Evolutionary conservation across 179 eudicot species (phyloP).

Genomic region (Sideroxylon spinosum): DNA sequence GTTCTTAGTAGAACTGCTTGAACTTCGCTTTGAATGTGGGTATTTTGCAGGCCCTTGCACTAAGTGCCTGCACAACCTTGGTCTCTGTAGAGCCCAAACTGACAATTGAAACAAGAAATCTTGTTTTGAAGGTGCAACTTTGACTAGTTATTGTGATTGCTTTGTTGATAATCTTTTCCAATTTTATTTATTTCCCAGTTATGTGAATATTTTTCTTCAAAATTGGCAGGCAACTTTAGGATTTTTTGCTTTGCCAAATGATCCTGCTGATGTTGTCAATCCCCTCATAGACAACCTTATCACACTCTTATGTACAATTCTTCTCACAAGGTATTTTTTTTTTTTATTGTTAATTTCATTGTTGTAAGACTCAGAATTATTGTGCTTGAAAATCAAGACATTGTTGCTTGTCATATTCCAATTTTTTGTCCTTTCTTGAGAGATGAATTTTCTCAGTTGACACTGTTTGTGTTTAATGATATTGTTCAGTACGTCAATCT

Average conservation of each 20-base stretch:
- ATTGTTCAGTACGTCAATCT: background rate
- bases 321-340: conserved; percentile 70
- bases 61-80: conserved; percentile 96
- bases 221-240: conserved; percentile 80
- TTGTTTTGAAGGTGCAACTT: conserved; percentile 68
- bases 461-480: background rate
- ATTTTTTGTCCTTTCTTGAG: background rate
- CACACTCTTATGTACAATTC: conserved; percentile 75
- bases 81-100: conserved; percentile 98
- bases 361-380: background rate
- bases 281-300: conserved; percentile 83
- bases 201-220: conserved; percentile 1
- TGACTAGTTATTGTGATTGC: background rate
- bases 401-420: background rate
- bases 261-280: conserved; percentile 73
- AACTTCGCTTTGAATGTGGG: conserved; percentile 12
- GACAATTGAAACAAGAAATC: conserved; percentile 81
- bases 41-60: conserved; percentile 77
- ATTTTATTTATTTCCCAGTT: background rate
- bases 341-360: background rate
- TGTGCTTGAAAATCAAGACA: background rate
- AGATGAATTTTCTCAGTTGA: background rate
- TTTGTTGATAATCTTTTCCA: background rate
- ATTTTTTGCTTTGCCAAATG: conserved; percentile 83
- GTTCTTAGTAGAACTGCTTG: background rate